Base-by-base conservation (phyloP, 1,139 yeast genomes). In the Zygoascus sp. region DNA sequence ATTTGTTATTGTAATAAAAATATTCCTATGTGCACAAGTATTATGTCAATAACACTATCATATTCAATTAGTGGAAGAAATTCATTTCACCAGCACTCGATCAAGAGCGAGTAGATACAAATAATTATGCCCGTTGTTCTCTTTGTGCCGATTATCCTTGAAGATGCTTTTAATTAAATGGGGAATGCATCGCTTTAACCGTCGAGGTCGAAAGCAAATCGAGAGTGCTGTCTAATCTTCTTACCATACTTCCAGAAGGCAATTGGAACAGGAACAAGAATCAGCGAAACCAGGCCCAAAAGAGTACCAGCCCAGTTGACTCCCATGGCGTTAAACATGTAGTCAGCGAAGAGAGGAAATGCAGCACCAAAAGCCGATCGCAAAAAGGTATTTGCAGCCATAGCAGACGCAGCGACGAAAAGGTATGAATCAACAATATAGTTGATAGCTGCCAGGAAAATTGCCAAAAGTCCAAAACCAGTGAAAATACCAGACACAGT, bases 301-400 rank as follows among this genome's bases (percentile, higher is more conserved):
- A 89, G 67, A 15, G 90, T 74, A 47, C 88, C 83, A 3, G 95
- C 95, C 92, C 94, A 89, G 61, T 84, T 80, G 44, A 79, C 77
- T 30, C 88, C 83, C 79, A 89, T 75, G 54, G 75, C 76, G 13
- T 71, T 65, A 66, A 88, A 87, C 96, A 89, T 82, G 55, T 79
- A 83, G 2, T 76, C 65, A 2, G 82, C 77, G 60, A 90, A 90
- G 50, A 90, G 71, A 32, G 97, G 97, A 77, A 90, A 89, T 1
- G 75, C 76, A 36, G 83, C 85, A 51, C 83, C 89, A 58, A 79
- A 76, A 0, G 72, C 81, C 51, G 90, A 80, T 72, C 98, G 80
- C 60, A 90, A 70, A 60, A 89, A 80, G 0, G 96, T 81, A 62
- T 87, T 87, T 11, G 84, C 96, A 4, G 97, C 96, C 56, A 89